Conservation (phyloP, 306 rosid genomes). For the Fagus sylvatica region DNA sequence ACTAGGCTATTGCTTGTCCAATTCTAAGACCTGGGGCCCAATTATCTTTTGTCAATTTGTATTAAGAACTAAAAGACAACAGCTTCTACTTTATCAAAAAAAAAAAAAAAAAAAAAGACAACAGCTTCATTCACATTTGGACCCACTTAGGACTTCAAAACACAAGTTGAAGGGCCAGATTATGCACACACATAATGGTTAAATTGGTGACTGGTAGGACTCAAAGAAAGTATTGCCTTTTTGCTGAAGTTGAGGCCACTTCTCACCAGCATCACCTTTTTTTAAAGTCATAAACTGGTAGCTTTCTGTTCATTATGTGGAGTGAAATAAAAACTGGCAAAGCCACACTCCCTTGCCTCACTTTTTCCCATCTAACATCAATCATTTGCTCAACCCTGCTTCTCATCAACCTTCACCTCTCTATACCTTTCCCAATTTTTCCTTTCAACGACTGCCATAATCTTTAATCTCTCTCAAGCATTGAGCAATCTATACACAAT, state of each 20-base stretch:
- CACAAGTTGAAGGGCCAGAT: no score
- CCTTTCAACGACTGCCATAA: background rate
- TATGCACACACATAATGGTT: no score
- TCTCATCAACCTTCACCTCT: background rate
- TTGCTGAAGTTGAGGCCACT: background rate
- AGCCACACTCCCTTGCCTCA: background rate
- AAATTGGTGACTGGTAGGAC: no score
- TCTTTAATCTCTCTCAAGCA: no score
- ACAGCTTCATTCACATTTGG: background rate
- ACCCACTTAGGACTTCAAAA: background rate
- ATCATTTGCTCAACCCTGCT: background rate
- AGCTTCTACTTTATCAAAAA: no score
- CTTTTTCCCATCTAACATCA: background rate
- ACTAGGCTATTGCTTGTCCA: no score
- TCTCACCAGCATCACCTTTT: background rate
- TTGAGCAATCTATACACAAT: no score
- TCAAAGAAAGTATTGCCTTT: no score
- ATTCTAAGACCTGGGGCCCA: background rate
- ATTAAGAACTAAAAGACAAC: no score
- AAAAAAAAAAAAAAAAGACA: no score
- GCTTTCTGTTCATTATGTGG: slow-evolving; percentile 6
- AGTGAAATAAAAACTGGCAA: background rate
- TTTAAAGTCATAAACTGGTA: background rate
- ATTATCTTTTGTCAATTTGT: background rate
- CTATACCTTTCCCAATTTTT: background rate